These are phyloP conservation scores for Astragalus membranaceus DNA, from an alignment of 306 rosid genomes.

Conservation along the genomic window DNA sequence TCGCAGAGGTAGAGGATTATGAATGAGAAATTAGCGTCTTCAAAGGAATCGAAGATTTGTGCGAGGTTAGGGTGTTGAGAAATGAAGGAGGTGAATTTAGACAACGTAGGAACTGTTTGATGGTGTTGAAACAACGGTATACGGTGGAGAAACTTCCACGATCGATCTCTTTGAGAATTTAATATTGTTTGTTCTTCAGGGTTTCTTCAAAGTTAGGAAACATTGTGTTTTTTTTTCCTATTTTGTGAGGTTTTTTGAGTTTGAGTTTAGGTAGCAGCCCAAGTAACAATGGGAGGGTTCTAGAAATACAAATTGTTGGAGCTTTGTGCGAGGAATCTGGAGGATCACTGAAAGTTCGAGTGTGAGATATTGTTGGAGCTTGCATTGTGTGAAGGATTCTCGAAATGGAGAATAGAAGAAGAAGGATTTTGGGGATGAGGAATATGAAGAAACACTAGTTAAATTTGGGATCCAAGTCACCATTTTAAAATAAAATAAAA, in stretches of 20 bases:
- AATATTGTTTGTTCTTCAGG: constrained; percentile 34
- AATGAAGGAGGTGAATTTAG: constrained; percentile 55
- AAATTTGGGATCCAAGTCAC: no score
- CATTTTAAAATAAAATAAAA: no score
- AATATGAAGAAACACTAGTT: no score
- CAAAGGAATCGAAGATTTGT: constrained; percentile 38
- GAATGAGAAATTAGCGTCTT: constrained; percentile 34
- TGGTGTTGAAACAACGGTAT: constrained; percentile 40
- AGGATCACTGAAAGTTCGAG: no score
- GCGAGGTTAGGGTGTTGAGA: constrained; percentile 65
- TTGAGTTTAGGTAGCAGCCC: no score
- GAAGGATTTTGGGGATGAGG: no score
- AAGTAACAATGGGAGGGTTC: neutral
- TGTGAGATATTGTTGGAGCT: no score
- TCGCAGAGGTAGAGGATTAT: constrained; percentile 60
- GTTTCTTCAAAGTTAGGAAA: constrained; percentile 15
- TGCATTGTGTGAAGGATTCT: no score
- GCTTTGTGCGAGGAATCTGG: no score
- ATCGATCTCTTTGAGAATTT: constrained; percentile 60
- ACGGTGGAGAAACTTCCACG: constrained; percentile 69
- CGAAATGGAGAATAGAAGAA: no score
- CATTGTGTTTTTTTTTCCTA: neutral
- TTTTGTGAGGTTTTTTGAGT: no score
- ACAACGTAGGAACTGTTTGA: constrained; percentile 37
- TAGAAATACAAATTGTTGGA: no score